Evolutionary conservation across 352 stramenopile species (phyloP).

Genomic region (Globisporangium lucens): DNA sequence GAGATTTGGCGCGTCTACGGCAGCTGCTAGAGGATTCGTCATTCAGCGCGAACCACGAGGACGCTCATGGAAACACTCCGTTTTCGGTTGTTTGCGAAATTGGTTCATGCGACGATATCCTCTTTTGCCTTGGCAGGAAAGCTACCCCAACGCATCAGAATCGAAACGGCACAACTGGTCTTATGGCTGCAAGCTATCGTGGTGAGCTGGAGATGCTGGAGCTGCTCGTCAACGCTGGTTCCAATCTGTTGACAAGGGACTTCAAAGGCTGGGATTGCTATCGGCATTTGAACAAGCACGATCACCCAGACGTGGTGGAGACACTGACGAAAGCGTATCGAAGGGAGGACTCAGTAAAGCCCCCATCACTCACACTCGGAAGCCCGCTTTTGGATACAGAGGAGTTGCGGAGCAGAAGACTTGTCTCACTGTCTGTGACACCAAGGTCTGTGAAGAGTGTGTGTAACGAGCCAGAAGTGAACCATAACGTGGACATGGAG

Average conservation of each 20-base stretch:
- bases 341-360: background rate
- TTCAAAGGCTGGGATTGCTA: constrained; percentile 40
- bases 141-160: constrained; percentile 51
- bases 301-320: constrained; percentile 44
- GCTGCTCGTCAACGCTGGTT: constrained; percentile 35
- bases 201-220: constrained; percentile 34
- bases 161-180: constrained; percentile 32
- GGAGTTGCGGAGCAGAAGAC: background rate
- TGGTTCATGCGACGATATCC: constrained; percentile 32
- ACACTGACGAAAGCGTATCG: constrained; percentile 24
- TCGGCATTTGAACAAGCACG: constrained; percentile 36
- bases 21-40: constrained; percentile 30
- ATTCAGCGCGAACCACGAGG: constrained; percentile 54
- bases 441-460: background rate
- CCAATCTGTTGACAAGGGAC: constrained; percentile 36
- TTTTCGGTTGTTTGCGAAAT: constrained; percentile 31
- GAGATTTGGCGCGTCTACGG: constrained; percentile 28
- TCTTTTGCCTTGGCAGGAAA: constrained; percentile 32
- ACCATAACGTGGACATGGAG: background rate
- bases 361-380: constrained; percentile 15
- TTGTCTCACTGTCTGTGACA: background rate
- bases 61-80: constrained; percentile 33
- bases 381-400: background rate
- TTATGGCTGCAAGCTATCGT: constrained; percentile 49
- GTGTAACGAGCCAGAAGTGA: background rate